Percentiles rank a stretch among this genome's conserved stretches.
Conservation (phyloP, 148 eudicot species). For the Polygonum aviculare region DNA sequence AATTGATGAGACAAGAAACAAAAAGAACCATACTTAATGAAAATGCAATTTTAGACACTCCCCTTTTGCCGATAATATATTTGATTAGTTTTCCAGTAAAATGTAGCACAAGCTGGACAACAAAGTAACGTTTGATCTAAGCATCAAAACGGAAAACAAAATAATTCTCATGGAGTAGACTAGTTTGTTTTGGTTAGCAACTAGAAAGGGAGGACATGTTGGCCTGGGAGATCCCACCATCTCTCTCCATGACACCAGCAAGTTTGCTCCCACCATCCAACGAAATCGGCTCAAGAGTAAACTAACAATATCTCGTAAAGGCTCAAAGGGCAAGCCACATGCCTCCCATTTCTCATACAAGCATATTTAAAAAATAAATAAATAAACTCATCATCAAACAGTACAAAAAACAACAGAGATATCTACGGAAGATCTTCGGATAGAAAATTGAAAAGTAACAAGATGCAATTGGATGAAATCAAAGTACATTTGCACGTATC, state of each 20-base stretch:
- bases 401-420: not conserved
- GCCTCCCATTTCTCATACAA: not conserved
- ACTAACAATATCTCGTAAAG: not conserved
- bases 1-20: not conserved
- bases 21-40: not conserved
- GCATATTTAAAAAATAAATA: not conserved
- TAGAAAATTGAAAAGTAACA: not conserved
- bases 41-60: not conserved
- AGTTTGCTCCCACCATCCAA: not conserved
- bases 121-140: not conserved
- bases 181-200: not conserved
- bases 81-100: not conserved
- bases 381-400: not conserved
- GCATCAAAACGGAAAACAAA: not conserved
- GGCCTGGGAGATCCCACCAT: not conserved
- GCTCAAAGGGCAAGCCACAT: not conserved
- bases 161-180: not conserved
- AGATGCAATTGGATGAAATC: not conserved
- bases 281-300: not conserved
- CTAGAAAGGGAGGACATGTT: not conserved
- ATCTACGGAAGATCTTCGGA: not conserved
- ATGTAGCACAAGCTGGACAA: not conserved
- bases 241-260: not conserved
- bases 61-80: not conserved
- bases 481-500: not conserved